Evolutionary conservation across 495 filamentous ascomycete species (phyloP).

Genomic region (Aspergillus asperescens): DNA sequence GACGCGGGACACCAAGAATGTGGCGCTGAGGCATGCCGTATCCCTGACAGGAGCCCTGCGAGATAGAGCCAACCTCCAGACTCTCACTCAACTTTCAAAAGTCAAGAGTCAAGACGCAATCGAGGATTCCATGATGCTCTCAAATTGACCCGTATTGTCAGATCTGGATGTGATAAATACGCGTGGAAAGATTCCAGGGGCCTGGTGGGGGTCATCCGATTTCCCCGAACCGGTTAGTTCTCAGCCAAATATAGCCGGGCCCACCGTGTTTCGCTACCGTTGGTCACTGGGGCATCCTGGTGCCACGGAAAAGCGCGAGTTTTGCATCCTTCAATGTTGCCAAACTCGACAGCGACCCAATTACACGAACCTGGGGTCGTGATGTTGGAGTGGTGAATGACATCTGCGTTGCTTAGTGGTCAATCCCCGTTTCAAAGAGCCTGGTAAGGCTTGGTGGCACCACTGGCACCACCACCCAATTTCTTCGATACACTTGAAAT

Average conservation of each 20-base stretch:
- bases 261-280: slow-evolving; percentile 19
- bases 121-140: background rate
- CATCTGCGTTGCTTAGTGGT: slow-evolving; percentile 4
- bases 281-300: slow-evolving; percentile 11
- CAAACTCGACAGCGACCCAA: slow-evolving; percentile 11
- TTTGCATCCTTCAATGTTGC: slow-evolving; percentile 17
- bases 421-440: slow-evolving; percentile 14
- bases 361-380: background rate
- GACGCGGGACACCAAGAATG: background rate
- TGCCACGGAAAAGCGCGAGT: slow-evolving; percentile 11
- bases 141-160: background rate
- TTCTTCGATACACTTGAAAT: background rate
- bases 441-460: slow-evolving; percentile 1
- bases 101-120: no score
- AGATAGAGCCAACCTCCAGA: no score
- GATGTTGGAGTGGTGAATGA: background rate
- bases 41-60: no score
- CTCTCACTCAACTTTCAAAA: no score
- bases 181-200: slow-evolving; percentile 18
- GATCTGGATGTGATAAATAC: background rate
- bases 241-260: slow-evolving; percentile 23
- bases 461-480: slow-evolving; percentile 4
- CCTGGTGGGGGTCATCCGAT: slow-evolving; percentile 13
- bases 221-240: slow-evolving; percentile 3
- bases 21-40: background rate